Conservation (phyloP, 805 yeast genomes). For the Candida ortonii region DNA sequence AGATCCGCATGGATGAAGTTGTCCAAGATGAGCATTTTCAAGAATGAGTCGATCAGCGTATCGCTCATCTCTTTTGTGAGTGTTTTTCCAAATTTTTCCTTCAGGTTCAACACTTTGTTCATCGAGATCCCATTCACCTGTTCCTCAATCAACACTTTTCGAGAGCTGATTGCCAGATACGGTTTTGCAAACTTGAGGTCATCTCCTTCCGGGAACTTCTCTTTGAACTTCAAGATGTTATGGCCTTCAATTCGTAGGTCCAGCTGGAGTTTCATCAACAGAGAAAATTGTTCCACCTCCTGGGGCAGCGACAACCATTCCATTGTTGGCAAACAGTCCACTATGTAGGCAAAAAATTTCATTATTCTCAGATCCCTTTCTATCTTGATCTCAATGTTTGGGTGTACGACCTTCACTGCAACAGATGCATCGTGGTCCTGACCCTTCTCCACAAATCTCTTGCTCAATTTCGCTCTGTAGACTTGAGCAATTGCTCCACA, state of each 20-base stretch:
- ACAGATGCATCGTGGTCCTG: slow-evolving; percentile 53
- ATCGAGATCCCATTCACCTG: slow-evolving; percentile 80
- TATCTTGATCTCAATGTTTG: slow-evolving; percentile 69
- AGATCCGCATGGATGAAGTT: slow-evolving; percentile 95
- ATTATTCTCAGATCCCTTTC: slow-evolving; percentile 81
- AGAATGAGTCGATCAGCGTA: slow-evolving; percentile 83
- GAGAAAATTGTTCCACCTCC: slow-evolving; percentile 85
- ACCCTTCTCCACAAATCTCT: slow-evolving; percentile 31
- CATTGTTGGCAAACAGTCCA: slow-evolving; percentile 85
- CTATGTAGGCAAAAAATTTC: slow-evolving; percentile 69
- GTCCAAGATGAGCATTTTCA: slow-evolving; percentile 88
- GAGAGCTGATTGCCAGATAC: slow-evolving; percentile 57
- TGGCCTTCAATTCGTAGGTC: slow-evolving; percentile 88
- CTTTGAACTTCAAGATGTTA: slow-evolving; percentile 68
- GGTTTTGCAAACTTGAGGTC: slow-evolving; percentile 84
- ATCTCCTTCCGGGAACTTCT: slow-evolving; percentile 55
- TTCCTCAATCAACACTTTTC: slow-evolving; percentile 82
- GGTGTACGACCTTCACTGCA: slow-evolving; percentile 92
- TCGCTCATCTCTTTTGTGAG: slow-evolving; percentile 71
- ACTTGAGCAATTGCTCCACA: slow-evolving; percentile 99
- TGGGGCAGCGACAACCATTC: slow-evolving; percentile 96
- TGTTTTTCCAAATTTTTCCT: slow-evolving; percentile 40
- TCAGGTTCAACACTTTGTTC: slow-evolving; percentile 58
- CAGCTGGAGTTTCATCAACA: slow-evolving; percentile 82
- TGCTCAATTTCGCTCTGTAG: slow-evolving; percentile 65